Percentiles rank a stretch among this genome's conserved stretches.
These are phyloP conservation scores for Myxozyma melibiosi DNA, from an alignment of 805 yeast genomes.

Conservation along the genomic window DNA sequence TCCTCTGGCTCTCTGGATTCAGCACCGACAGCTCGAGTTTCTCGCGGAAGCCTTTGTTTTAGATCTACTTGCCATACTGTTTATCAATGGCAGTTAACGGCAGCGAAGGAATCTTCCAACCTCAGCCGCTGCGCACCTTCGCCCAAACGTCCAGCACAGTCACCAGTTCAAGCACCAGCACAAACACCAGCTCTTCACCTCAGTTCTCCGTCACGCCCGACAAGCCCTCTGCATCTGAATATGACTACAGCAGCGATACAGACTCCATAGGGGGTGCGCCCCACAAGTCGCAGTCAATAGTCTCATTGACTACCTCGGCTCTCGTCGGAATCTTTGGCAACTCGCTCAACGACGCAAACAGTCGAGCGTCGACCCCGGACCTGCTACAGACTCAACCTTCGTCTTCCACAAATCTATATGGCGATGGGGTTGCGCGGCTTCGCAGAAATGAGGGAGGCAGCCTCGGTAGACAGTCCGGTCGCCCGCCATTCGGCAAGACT, in stretches of 20 bases:
- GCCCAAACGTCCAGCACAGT: constrained; percentile 1
- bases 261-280: constrained; percentile 6
- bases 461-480: not conserved
- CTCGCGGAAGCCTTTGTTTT: too few relatives aligned
- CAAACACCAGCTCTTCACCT: not conserved
- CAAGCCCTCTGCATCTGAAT: not conserved
- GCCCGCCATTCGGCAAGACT: not conserved
- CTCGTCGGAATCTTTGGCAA: constrained; percentile 47
- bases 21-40: too few relatives aligned
- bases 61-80: too few relatives aligned
- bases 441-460: constrained; percentile 4
- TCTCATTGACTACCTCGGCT: constrained; percentile 39
- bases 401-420: constrained; percentile 3
- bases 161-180: not conserved
- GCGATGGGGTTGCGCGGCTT: constrained; percentile 10
- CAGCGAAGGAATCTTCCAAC: constrained; percentile 1
- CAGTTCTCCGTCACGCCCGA: not conserved
- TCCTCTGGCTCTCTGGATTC: too few relatives aligned
- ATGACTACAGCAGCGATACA: not conserved
- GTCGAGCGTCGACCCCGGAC: constrained; percentile 36
- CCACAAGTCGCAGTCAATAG: constrained; percentile 26
- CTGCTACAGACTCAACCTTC: constrained; percentile 19
- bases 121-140: constrained; percentile 13
- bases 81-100: not conserved
- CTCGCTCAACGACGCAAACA: constrained; percentile 43